Evolutionary conservation across 345 rosid genomes (phyloP), one percentile per base, ranked within the genome.

Genomic region (Mangifera indica): DNA sequence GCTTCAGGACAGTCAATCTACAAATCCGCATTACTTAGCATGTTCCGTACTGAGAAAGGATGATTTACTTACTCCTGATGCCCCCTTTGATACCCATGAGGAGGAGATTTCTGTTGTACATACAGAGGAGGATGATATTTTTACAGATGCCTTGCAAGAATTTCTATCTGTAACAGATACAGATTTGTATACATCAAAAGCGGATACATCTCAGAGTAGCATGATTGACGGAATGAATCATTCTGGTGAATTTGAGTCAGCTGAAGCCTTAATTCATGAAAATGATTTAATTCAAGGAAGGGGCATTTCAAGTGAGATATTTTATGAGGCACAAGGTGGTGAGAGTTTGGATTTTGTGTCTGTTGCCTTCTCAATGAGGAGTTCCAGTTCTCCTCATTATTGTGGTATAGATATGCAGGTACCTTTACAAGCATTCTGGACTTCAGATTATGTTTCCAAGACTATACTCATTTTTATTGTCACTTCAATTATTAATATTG

Each of bases 361-460:
- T 83, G 90, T 95, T 72, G 81, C 75, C 77, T 88, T 92, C 80
- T 81, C 90, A 69, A 92, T 80, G 12, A 86, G 85, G 82, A 87
- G 87, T 79, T 87, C 97, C 63, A 70, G 85, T 67, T 92, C 96
- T n/a, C 85, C 88, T 62, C 86, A 86, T 87, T 95, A 92, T 86
- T 89, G 89, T 77, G 98, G 94, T 53, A 81, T 88, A 69, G 99
- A 95, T 79, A 89, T 95, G 20, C 93, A 91, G 96, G 99, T 95
- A 87, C 29, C 70, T 72, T 71, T 58, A 56, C 69, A 25, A 70
- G 71, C 59, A 84, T 75, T 49, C 75, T 55, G 65, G 61, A 73
- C 58, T 61, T 51, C 20, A 26, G 63, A 66, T 61, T 72, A 63
- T 45, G 63, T 63, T 57, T 29, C 18, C 5, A 65, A 40, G 29